These are phyloP conservation scores for Aspergillus biplanus DNA, from an alignment of 495 filamentous ascomycete genomes.

Conservation along the genomic window DNA sequence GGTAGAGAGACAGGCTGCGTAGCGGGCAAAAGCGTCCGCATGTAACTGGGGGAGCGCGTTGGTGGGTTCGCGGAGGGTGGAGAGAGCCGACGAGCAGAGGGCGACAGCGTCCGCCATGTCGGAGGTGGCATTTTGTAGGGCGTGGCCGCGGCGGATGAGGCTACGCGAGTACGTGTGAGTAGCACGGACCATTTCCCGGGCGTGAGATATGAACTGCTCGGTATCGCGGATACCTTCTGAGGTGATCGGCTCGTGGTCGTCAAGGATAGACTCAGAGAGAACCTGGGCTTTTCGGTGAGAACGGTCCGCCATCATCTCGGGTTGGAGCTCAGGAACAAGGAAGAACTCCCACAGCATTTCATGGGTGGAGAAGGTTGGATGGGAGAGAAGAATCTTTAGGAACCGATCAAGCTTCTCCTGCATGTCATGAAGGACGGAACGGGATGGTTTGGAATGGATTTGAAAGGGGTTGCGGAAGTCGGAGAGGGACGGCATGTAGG, in stretches of 20 bases:
- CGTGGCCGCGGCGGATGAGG: conserved; percentile 62
- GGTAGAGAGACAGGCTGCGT: conserved; percentile 66
- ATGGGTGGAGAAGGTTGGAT: conserved; percentile 94
- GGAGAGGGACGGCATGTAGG: conserved; percentile 83
- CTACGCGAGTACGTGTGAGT: conserved; percentile 81
- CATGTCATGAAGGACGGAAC: conserved; percentile 82
- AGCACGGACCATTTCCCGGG: conserved; percentile 82
- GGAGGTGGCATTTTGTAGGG: conserved; percentile 39
- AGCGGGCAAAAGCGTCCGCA: conserved; percentile 71
- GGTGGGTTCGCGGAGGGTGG: conserved; percentile 48
- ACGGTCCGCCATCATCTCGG: conserved; percentile 86
- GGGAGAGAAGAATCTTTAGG: conserved; percentile 78
- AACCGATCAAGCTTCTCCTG: conserved; percentile 87
- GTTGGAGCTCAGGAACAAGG: conserved; percentile 90
- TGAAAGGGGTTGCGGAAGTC: conserved; percentile 87
- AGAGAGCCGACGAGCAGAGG: conserved; percentile 59
- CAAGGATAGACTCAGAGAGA: conserved; percentile 78
- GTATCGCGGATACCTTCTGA: conserved; percentile 83
- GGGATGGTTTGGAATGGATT: conserved; percentile 87
- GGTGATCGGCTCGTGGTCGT: conserved; percentile 78
- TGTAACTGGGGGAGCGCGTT: conserved; percentile 65
- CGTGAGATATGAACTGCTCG: conserved; percentile 87
- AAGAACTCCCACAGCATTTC: conserved; percentile 99
- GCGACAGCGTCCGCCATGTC: conserved; percentile 72
- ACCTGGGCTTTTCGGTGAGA: conserved; percentile 83